Conservation (phyloP, 2,329 filamentous ascomycete species). For the Phaeosphaeria sp. region DNA sequence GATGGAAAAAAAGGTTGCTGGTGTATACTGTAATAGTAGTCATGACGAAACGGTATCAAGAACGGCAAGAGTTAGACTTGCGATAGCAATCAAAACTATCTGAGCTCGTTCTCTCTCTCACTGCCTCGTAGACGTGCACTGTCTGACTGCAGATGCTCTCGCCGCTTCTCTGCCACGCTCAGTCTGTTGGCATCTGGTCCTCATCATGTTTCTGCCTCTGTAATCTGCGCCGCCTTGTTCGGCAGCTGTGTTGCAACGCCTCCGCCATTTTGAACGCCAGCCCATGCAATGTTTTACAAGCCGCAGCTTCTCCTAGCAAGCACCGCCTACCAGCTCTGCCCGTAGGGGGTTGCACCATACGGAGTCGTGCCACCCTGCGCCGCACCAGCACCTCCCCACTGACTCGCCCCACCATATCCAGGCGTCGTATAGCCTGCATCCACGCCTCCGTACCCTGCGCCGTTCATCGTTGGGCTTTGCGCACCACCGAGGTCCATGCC, state of each 20-base stretch:
- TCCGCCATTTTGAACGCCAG: conserved; percentile 27
- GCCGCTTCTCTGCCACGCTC: not conserved
- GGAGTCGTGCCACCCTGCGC: conserved; percentile 57
- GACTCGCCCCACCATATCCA: conserved; percentile 60
- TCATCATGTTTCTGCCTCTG: not conserved
- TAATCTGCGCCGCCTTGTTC: not conserved
- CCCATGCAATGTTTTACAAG: conserved; percentile 36
- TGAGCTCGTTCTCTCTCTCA: not conserved
- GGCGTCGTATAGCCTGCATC: conserved; percentile 72
- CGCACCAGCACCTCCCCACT: conserved; percentile 65
- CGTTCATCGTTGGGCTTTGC: conserved; percentile 65
- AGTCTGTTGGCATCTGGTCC: not conserved
- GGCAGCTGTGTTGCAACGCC: conserved; percentile 7
- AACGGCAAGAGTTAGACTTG: conserved; percentile 4
- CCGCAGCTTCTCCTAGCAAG: not conserved
- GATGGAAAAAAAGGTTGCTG: conserved; percentile 13
- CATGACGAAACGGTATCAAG: conserved; percentile 15
- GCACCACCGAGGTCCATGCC: conserved; percentile 66
- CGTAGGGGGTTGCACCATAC: conserved; percentile 68
- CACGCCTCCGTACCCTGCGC: conserved; percentile 62
- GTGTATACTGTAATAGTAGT: conserved; percentile 31
- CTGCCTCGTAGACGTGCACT: not conserved
- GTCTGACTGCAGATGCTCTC: not conserved
- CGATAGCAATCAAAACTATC: conserved; percentile 9
- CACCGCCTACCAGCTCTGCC: conserved; percentile 39